These are phyloP conservation scores for Conoideocrella luteorostrata DNA, from an alignment of 2,329 filamentous ascomycete species.

Conservation along the genomic window DNA sequence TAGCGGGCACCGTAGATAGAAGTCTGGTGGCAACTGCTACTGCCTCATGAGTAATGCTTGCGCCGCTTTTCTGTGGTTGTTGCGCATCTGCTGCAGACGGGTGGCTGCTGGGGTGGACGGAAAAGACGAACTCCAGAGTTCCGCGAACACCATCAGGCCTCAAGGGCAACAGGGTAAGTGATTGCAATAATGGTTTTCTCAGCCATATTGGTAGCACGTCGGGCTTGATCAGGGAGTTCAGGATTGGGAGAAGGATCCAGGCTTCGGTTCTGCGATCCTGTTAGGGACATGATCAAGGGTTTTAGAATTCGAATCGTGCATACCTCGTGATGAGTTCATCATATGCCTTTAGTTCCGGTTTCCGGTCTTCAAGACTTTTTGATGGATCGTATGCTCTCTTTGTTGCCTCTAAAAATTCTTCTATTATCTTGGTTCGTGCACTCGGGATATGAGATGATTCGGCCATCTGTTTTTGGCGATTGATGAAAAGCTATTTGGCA, in stretches of 20 bases:
- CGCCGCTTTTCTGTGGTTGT: conserved; percentile 47
- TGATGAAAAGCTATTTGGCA: too few relatives aligned
- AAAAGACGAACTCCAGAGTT: conserved; percentile 65
- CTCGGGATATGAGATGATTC: conserved; percentile 15
- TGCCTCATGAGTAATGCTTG: conserved; percentile 62
- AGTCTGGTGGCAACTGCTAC: conserved; percentile 57
- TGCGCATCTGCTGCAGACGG: conserved; percentile 33
- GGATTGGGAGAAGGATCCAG: conserved; percentile 50
- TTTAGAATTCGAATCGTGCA: conserved; percentile 9
- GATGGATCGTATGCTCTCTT: conserved; percentile 44
- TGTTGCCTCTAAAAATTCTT: conserved; percentile 32
- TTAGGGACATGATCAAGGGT: conserved; percentile 2
- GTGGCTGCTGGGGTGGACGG: conserved; percentile 54
- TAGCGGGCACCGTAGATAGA: conserved; percentile 52
- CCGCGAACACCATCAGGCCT: conserved; percentile 57
- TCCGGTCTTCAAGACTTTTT: conserved; percentile 24
- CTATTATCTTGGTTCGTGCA: conserved; percentile 24
- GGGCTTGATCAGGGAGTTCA: conserved; percentile 60
- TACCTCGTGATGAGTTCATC: conserved; percentile 44
- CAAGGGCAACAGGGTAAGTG: conserved; percentile 55
- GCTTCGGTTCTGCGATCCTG: conserved; percentile 25
- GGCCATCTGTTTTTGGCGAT: conserved; percentile 17
- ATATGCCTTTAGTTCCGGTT: conserved; percentile 33
- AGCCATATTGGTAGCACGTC: conserved; percentile 53
- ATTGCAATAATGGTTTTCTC: conserved; percentile 47